These are phyloP conservation scores for Plasmodium chabaudi DNA, from an alignment of 169 alveolate species.

Conservation along the genomic window DNA sequence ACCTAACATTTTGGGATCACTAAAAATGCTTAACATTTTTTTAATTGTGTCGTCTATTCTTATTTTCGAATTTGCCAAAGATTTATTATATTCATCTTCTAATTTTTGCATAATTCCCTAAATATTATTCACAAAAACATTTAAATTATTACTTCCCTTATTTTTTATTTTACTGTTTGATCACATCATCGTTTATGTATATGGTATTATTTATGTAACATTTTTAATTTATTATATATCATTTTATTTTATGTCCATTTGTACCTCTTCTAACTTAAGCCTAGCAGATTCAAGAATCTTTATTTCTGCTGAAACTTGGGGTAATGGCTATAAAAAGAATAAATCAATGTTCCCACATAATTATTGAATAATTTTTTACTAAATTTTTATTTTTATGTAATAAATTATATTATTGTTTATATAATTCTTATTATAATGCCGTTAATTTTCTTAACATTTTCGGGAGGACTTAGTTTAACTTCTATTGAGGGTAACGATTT, in stretches of 20 bases:
- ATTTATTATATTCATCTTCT: slow-evolving; percentile 70
- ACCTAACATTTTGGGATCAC: slow-evolving; percentile 44
- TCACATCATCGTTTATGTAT: no score
- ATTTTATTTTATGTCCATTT: not conserved
- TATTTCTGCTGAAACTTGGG: slow-evolving; percentile 83
- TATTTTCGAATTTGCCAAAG: slow-evolving; percentile 39
- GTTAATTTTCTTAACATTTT: slow-evolving; percentile 78
- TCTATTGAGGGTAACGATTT: slow-evolving; percentile 85
- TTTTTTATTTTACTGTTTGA: no score
- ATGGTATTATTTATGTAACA: no score
- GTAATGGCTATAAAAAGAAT: slow-evolving; percentile 81
- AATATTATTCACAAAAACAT: not conserved
- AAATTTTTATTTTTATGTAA: not conserved
- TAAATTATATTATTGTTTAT: slow-evolving; percentile 1
- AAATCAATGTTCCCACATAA: not conserved
- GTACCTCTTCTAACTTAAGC: slow-evolving; percentile 83
- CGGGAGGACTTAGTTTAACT: slow-evolving; percentile 86
- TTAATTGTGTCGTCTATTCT: slow-evolving; percentile 58
- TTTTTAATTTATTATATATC: not conserved
- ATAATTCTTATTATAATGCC: not conserved
- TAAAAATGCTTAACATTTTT: slow-evolving; percentile 61
- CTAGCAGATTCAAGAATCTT: slow-evolving; percentile 80
- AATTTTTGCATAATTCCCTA: slow-evolving; percentile 75
- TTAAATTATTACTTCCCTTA: not conserved
- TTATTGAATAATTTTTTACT: not conserved